Evolutionary conservation across 345 rosid genomes (phyloP), one percentile per base, ranked within the genome.

Genomic region (Eucalyptus brandiana): DNA sequence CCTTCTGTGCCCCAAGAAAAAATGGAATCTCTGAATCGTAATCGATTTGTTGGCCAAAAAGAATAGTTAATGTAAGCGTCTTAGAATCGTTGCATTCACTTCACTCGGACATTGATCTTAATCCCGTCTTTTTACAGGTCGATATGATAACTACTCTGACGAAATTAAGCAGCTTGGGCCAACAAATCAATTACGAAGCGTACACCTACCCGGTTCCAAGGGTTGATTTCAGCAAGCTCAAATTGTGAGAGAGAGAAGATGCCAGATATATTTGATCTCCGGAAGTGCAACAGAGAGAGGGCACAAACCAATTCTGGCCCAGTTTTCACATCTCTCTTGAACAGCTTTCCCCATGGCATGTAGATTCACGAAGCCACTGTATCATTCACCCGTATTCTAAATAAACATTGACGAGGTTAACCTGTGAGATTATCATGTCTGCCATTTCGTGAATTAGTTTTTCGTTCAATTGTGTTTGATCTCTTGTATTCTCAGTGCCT

Each of bases 61-160:
- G 83, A 21, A 76, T 6, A 76, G 47, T 21, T 37, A 37, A 76
- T 40, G 47, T 76, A 76, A 37, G 16, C 28, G 16, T 24, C 50
- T 83, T 2, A 83, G 8, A 54, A 44, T 48, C 30, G 26, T 86
- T n/a, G 32, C 60, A 24, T 58, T 40, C 85, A 47, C 47, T 76
- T 40, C 47, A 6, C 28, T 76, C 85, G 5, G 9, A 76, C 85
- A 23, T 40, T 37, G 47, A 76, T 76, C 85, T 76, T 76, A 76
- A 76, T 44, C 47, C 1, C 30, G 85, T 76, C 85, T 37, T 23
- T 76, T 88, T 89, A 24, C 94, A 97, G 99, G 99, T 96, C 91
- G 99, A 97, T 94, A 93, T 97, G 89, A 96, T 97, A 92, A 97
- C 98, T 44, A 93, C 97, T 3, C 89, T 96, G 89, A 96, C 99